phyloP scores from a whole-genome alignment of 768 basidiomycete genomes.

The Suillus subaureus region DNA sequence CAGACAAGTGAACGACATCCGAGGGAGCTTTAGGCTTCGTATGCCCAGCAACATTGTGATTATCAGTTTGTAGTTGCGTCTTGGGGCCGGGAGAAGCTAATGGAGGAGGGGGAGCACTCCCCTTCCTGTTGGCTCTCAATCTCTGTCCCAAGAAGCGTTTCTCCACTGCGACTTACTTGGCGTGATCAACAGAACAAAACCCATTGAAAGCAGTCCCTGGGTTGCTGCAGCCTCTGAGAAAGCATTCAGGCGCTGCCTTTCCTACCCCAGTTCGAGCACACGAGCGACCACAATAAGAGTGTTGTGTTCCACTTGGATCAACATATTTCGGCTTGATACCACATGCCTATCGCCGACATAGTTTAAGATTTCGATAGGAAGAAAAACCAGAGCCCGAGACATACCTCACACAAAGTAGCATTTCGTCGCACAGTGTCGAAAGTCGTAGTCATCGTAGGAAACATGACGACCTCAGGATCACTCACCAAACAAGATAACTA shows the following conservation, averaged over 20 bases:
- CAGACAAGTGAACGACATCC: constrained; percentile 47
- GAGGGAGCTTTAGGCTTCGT: constrained; percentile 14
- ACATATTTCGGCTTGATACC: constrained; percentile 61
- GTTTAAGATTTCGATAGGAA: background rate
- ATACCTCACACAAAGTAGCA: constrained; percentile 29
- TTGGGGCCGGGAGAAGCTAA: background rate
- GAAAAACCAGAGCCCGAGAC: constrained; percentile 1
- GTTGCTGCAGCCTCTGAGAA: constrained; percentile 53
- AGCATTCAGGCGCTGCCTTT: constrained; percentile 43
- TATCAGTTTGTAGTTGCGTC: background rate
- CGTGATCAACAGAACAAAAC: constrained; percentile 64
- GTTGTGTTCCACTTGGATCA: constrained; percentile 56
- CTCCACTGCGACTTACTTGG: constrained; percentile 42
- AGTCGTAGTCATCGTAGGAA: constrained; percentile 4
- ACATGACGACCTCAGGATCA: background rate
- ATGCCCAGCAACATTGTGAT: background rate
- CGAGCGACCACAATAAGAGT: constrained; percentile 62
- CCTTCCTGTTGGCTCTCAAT: background rate
- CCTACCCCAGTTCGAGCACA: constrained; percentile 53
- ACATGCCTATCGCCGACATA: constrained; percentile 45
- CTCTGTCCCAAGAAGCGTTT: background rate
- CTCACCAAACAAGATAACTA: background rate
- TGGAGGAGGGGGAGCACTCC: background rate
- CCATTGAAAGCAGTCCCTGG: constrained; percentile 51
- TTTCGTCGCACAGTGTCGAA: background rate